Conservation (phyloP, 768 basidiomycete genomes). For the Strobilomyces dryophilus region DNA sequence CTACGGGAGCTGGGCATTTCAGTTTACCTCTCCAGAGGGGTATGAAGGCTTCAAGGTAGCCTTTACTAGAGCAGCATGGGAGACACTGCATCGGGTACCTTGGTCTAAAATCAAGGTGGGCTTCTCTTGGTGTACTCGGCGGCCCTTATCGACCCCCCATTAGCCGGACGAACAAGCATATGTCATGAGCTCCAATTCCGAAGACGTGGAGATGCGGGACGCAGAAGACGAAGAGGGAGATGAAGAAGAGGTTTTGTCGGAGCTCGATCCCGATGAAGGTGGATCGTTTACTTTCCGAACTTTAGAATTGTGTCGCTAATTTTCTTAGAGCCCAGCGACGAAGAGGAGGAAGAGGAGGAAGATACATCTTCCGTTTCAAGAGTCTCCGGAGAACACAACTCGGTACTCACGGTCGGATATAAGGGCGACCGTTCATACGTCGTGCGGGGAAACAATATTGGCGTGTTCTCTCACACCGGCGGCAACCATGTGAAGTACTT, state of each 20-base stretch:
- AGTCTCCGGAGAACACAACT: constrained; percentile 66
- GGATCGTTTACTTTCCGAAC: constrained; percentile 9
- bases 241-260: constrained; percentile 71
- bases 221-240: constrained; percentile 71
- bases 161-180: constrained; percentile 87
- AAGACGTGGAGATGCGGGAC: constrained; percentile 89
- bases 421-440: constrained; percentile 94
- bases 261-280: constrained; percentile 66
- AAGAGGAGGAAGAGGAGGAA: constrained; percentile 35
- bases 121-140: neutral
- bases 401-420: constrained; percentile 90
- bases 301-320: constrained; percentile 1
- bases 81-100: constrained; percentile 63
- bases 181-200: constrained; percentile 64
- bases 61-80: constrained; percentile 76
- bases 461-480: constrained; percentile 76
- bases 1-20: constrained; percentile 79
- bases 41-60: constrained; percentile 57
- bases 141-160: neutral
- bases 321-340: constrained; percentile 45
- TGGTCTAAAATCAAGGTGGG: constrained; percentile 82
- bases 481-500: constrained; percentile 76
- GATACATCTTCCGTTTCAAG: constrained; percentile 36
- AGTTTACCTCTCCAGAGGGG: constrained; percentile 53
- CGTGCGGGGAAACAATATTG: constrained; percentile 86